Percentiles rank a stretch among this genome's conserved stretches.
Conservation (phyloP, 1,284 basidiomycete genomes). For the Naganishia sp. region DNA sequence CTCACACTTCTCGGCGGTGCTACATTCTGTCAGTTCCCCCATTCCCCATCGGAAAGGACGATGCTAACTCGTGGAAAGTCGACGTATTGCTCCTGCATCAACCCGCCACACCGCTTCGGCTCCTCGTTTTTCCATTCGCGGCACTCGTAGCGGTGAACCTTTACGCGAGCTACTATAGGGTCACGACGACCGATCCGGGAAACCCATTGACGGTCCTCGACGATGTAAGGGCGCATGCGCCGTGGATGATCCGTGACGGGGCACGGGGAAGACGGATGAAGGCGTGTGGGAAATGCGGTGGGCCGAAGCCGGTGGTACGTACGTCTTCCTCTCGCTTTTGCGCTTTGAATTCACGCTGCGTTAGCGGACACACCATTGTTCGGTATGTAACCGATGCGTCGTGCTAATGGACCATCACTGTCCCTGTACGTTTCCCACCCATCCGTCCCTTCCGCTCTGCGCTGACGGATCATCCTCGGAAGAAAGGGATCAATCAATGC, state of each 20-base stretch:
- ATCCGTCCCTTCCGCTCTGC: conserved; percentile 47
- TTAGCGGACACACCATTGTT: conserved; percentile 92
- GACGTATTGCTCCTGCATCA: conserved; percentile 65
- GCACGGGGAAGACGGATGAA: conserved; percentile 11
- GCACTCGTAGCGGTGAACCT: conserved; percentile 74
- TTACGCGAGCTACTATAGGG: conserved; percentile 79
- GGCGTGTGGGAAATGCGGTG: conserved; percentile 67
- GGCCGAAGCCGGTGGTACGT: conserved; percentile 78
- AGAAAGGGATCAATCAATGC: conserved; percentile 91
- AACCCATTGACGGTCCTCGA: conserved; percentile 55
- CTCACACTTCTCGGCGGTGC: conserved; percentile 70
- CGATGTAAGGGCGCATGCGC: not conserved
- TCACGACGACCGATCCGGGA: conserved; percentile 73
- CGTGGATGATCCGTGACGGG: conserved; percentile 12
- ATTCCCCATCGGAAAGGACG: conserved; percentile 13
- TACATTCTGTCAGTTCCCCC: conserved; percentile 72
- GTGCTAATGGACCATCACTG: conserved; percentile 95
- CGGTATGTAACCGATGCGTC: conserved; percentile 86
- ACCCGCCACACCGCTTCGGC: conserved; percentile 56
- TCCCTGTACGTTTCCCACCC: conserved; percentile 63
- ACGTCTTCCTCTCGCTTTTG: not conserved
- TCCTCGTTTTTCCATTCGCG: conserved; percentile 64
- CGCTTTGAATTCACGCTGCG: not conserved
- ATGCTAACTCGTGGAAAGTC: conserved; percentile 59
- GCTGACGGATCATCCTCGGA: conserved; percentile 19